Evolutionary conservation across 164 flowering plant genomes (phyloP), one percentile per base, ranked within the genome.

Genomic region (Vitis labrusca): DNA sequence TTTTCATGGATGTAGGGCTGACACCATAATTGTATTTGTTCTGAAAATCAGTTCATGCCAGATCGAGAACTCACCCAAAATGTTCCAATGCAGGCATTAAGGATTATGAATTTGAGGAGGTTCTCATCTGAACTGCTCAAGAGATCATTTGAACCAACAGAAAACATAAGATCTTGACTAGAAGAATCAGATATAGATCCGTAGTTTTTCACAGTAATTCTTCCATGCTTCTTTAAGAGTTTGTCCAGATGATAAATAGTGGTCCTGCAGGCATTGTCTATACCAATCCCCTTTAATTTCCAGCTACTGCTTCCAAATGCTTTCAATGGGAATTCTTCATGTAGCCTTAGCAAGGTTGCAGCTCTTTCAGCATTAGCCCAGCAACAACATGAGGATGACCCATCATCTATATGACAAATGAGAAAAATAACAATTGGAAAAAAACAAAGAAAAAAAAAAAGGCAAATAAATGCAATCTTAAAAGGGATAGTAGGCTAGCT

Each of bases 301-400:
- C 75, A 65, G 54, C 61, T 71, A 62, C 69, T 66, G 67, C 67
- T 77, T 61, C 53, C 64, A 61, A 74, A 48, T 59, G 72, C 69
- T 58, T 63, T 65, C 23, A 7, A 19, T 64, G 81, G 72, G 51
- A 74, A 66, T 63, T 76, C 59, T 60, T 86, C 85, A 63, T 79
- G 66, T 23, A 91, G 77, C 77, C 86, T 80, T 11, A 91, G 77
- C 60, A 91, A 73, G 47, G 74, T 76, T 64, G 82, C 80, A 50
- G 97, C 98, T 50, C 76, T 87, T 66, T 90, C 89, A 59, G 78
- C 84, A 77, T 81, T 74, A 17, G 92, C 86, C 97, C 98, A 94
- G 78, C 96, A 91, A 76, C 82, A 86, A 71, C 88, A 92, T 8
- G 65, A 71, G 55, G 88, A 81, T 59, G 94, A 86, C 15, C 98